Conservation (phyloP, 305 asterid species). For the Lippia alba region DNA sequence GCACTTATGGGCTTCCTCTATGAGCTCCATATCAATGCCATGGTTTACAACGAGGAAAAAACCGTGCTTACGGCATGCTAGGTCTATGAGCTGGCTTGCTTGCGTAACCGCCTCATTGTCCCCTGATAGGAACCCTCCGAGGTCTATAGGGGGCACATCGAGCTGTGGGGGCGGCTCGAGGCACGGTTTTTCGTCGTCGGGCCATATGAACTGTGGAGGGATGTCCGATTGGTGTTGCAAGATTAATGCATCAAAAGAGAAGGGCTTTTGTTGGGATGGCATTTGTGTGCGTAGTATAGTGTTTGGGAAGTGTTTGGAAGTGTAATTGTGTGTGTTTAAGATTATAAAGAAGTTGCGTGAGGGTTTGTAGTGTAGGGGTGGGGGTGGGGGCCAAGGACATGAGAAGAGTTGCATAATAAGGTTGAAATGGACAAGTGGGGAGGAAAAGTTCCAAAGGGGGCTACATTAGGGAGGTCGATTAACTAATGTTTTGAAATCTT, state of each 20-base stretch:
- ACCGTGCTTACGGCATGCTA: constrained; percentile 72
- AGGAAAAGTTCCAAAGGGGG: constrained; percentile 22
- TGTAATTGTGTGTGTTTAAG: background rate
- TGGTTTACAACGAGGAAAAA: constrained; percentile 73
- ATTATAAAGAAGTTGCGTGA: background rate
- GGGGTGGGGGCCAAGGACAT: constrained; percentile 28
- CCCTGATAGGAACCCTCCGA: constrained; percentile 56
- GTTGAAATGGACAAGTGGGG: constrained; percentile 42
- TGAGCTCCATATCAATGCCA: constrained; percentile 62
- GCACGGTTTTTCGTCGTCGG: constrained; percentile 71
- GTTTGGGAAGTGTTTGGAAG: background rate
- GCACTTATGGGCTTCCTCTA: constrained; percentile 51
- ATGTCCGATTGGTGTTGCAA: constrained; percentile 53
- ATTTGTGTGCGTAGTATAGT: constrained; percentile 14
- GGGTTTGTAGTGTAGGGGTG: constrained; percentile 31
- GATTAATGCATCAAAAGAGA: constrained; percentile 58
- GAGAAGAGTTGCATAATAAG: constrained; percentile 33
- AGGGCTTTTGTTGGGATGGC: constrained; percentile 35
- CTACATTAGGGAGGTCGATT: constrained; percentile 44
- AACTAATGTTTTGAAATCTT: constrained; percentile 43
- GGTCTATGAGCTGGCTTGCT: constrained; percentile 43
- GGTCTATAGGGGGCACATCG: constrained; percentile 62
- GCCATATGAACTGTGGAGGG: constrained; percentile 81
- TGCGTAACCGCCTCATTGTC: constrained; percentile 45
- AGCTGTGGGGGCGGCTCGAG: constrained; percentile 52